Conservation (phyloP, 75 land plant genomes). For the Ceratopteris richardii region DNA sequence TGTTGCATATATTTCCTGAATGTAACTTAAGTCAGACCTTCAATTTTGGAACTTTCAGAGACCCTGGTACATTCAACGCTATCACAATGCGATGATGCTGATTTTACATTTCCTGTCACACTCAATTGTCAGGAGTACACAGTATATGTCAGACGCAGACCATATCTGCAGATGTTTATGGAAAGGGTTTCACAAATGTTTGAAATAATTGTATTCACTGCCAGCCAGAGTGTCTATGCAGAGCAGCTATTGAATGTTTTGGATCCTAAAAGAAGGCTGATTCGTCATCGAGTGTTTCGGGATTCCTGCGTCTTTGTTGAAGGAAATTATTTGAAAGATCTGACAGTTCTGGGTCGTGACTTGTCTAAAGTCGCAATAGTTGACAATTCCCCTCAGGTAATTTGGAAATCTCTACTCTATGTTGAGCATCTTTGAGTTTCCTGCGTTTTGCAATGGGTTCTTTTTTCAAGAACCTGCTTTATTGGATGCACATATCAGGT, state of each 20-base stretch:
- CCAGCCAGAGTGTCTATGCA: slow-evolving; percentile 84
- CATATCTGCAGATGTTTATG: slow-evolving; percentile 63
- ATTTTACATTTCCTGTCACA: slow-evolving; percentile 69
- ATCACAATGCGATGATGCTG: slow-evolving; percentile 60
- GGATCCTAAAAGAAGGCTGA: slow-evolving; percentile 65
- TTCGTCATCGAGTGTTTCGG: slow-evolving; percentile 72
- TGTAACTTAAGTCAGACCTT: too few species aligned
- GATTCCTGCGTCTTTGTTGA: slow-evolving; percentile 72
- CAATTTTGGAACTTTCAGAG: too few species aligned
- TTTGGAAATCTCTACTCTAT: too few species aligned
- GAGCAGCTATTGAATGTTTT: slow-evolving; percentile 75
- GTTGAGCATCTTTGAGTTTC: too few species aligned
- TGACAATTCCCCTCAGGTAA: slow-evolving; percentile 84
- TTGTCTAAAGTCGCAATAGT: slow-evolving; percentile 55
- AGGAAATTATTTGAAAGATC: slow-evolving; percentile 73
- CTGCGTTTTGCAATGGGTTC: not conserved
- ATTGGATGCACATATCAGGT: not conserved
- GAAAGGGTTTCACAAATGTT: slow-evolving; percentile 59
- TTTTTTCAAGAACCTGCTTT: not conserved
- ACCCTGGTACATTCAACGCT: slow-evolving; percentile 74
- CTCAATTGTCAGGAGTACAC: slow-evolving; percentile 54
- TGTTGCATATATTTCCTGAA: too few species aligned
- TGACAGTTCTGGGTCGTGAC: slow-evolving; percentile 80
- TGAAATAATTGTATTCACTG: slow-evolving; percentile 79
- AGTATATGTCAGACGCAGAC: slow-evolving; percentile 74